Evolutionary conservation across 441 rosid genomes (phyloP).

Genomic region (Arabidopsis lyrata): DNA sequence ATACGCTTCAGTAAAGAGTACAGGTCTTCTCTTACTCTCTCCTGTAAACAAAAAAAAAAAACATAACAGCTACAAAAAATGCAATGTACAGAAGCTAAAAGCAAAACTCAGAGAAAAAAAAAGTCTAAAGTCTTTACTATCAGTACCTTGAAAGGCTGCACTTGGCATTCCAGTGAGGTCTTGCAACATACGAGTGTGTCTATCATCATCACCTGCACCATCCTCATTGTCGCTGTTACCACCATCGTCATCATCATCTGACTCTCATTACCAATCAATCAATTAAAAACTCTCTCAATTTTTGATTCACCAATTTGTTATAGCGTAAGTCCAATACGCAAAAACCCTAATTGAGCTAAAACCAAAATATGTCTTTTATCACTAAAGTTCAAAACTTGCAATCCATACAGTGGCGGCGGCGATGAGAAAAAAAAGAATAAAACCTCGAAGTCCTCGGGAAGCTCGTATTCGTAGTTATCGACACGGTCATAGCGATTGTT

Average conservation of each 20-base stretch:
- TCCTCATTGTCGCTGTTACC: conserved; percentile 29
- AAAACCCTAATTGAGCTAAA: conserved; percentile 1
- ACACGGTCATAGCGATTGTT: conserved; percentile 83
- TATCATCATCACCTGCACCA: conserved; percentile 54
- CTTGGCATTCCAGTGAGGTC: conserved; percentile 84
- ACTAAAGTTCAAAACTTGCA: background rate
- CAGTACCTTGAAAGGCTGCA: conserved; percentile 76
- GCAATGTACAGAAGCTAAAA: conserved; percentile 5
- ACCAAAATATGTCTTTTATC: background rate
- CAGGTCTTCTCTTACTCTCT: conserved; percentile 59
- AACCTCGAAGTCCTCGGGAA: conserved; percentile 80
- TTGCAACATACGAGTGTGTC: conserved; percentile 82
- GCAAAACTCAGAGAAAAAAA: background rate
- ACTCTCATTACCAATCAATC: conserved; percentile 34
- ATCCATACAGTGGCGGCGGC: background rate
- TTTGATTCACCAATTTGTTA: background rate
- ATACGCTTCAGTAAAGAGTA: conserved; percentile 70
- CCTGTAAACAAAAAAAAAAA: conserved; percentile 48
- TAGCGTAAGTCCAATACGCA: background rate
- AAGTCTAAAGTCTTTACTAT: conserved; percentile 2
- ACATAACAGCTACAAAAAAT: conserved; percentile 24
- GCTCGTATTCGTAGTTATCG: conserved; percentile 72
- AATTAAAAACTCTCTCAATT: background rate
- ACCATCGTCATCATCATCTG: conserved; percentile 58
- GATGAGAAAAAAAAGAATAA: background rate